Conservation (phyloP, 75 land plant genomes). For the Larix kaempferi region DNA sequence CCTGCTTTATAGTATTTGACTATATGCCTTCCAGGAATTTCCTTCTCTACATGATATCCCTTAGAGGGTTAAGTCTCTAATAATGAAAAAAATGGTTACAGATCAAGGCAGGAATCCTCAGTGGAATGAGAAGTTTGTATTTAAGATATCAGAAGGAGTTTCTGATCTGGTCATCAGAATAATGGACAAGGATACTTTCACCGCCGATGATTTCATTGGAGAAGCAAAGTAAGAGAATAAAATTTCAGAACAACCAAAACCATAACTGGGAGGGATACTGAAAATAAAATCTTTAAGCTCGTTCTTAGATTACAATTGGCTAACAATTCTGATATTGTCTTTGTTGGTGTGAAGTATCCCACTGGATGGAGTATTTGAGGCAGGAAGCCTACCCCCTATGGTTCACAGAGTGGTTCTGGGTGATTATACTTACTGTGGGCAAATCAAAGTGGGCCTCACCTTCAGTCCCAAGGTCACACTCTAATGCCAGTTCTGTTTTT, state of each 20-base stretch:
- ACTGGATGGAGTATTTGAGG: constrained; percentile 19
- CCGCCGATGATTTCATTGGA: constrained; percentile 28
- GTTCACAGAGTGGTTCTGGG: constrained; percentile 15
- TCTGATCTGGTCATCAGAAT: constrained; percentile 25
- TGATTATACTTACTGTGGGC: constrained; percentile 23
- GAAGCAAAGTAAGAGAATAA: constrained; percentile 28
- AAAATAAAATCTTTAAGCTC: not conserved
- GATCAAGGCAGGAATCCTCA: constrained; percentile 24
- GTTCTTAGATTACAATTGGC: not conserved
- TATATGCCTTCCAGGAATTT: not conserved
- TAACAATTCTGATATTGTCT: not conserved
- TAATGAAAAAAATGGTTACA: not conserved
- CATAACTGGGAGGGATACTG: not conserved
- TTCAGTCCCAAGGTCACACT: constrained; percentile 22
- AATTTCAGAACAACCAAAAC: too few relatives aligned
- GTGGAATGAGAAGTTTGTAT: constrained; percentile 37
- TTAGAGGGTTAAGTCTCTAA: not conserved
- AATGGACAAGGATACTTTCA: constrained; percentile 27
- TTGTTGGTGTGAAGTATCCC: constrained; percentile 18
- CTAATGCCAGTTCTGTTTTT: too few relatives aligned
- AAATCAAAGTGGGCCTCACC: constrained; percentile 31
- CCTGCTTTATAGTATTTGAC: too few relatives aligned
- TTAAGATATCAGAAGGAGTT: constrained; percentile 14
- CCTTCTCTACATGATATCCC: not conserved
- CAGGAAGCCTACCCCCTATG: constrained; percentile 11